Conservation (phyloP, 805 yeast genomes). For the Peterozyma xylosa region DNA sequence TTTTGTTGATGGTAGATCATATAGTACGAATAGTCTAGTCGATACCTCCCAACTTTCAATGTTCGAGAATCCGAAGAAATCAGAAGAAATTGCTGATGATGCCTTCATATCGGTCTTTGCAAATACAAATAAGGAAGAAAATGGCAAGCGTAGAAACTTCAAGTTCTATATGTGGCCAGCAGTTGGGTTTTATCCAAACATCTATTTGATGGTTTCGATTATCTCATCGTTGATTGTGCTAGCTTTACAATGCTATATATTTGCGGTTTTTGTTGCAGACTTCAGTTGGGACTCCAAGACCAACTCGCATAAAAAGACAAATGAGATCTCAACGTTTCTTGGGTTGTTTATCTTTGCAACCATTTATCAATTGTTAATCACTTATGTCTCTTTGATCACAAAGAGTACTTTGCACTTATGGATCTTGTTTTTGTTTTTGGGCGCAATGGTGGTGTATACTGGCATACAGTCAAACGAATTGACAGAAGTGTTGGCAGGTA, state of each 20-base stretch:
- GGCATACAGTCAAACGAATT: constrained; percentile 35
- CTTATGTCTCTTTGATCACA: constrained; percentile 26
- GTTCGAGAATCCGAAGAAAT: no score
- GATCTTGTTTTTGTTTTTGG: constrained; percentile 27
- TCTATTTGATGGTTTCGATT: constrained; percentile 23
- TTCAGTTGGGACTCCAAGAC: constrained; percentile 10
- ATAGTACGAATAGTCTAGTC: no score
- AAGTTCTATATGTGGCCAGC: no score
- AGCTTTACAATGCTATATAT: constrained; percentile 30
- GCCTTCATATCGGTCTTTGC: no score
- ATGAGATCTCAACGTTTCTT: constrained; percentile 26
- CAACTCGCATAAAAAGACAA: constrained; percentile 8
- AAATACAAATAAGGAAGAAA: no score
- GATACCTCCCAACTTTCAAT: no score
- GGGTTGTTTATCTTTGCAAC: constrained; percentile 37
- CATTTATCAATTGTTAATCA: constrained; percentile 29
- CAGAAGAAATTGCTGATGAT: no score
- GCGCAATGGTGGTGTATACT: constrained; percentile 34
- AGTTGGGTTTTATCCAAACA: no score
- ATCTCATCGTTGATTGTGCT: constrained; percentile 26
- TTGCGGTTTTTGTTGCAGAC: constrained; percentile 29
- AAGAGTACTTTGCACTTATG: constrained; percentile 29
- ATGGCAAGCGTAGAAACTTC: no score
- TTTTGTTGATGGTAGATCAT: constrained; percentile 1
- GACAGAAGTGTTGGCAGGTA: constrained; percentile 14